Base-by-base conservation (phyloP, 208 protist species). In the Acanthamoeba royreba region DNA sequence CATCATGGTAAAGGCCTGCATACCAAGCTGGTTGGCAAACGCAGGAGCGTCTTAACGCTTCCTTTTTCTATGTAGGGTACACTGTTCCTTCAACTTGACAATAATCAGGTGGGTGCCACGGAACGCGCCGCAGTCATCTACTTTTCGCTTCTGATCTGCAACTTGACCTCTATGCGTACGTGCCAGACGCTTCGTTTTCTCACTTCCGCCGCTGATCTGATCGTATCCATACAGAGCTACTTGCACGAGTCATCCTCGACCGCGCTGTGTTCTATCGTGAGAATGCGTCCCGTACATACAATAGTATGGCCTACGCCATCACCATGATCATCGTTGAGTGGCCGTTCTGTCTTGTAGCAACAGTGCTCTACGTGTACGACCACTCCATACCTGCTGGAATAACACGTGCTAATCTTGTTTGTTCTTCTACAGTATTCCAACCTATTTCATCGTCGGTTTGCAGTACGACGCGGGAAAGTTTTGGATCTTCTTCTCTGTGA, bases 391-490 rank as follows among this genome's bases (percentile, higher is more conserved):
- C 28, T 66, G 28, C 52, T 15, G 25, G 8, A 0, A 22, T 31
- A 28, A 43, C 22, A 28, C n/a, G 9, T 19, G 9, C 28, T 38
- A 4, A 87, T 45, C 74, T 85, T 85, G 4, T 28, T 5, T 55
- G 15, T 8, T 31, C 11, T 77, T 77, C 66, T 5, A 89, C 42
- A 89, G 81, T 13, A 31, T 89, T 58, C 81, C 81, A 33, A n/a
- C 40, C 81, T 89, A 89, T 40, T 89, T 89, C 81, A 89, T 89
- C 33, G 19, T 28, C 9, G 81, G 81, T 11, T 63, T 89, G 28
- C 81, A 89, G 35, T 66, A 66, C 47, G 81, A 89, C 81, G 81
- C 81, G 46, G 81, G 81, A 42, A 89, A 89, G 81, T 89, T 89
- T 40, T 89, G 81, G 81, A 89, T 89, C 43, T 89, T 89, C 53